Base-by-base conservation (phyloP, 2,329 filamentous ascomycete genomes). In the Sporothrix inflata region DNA sequence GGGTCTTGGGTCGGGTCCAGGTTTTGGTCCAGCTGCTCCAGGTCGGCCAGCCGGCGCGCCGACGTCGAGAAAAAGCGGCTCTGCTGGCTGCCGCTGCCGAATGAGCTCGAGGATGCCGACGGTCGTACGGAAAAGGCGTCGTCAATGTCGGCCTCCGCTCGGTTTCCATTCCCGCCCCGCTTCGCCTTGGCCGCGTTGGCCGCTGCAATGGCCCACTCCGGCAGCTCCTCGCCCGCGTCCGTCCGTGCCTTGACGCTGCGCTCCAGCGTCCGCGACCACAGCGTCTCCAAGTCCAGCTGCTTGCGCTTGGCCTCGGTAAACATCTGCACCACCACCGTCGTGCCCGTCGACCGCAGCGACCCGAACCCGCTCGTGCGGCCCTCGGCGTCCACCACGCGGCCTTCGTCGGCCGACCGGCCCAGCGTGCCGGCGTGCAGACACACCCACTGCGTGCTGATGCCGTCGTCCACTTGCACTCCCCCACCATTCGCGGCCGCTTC, bases 381-480 rank as follows among this genome's bases (percentile, higher is more conserved):
- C 14, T 82, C 81, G 19, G 83, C 82, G 24, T 85, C 84, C 49
- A 85, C 78, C 34, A 83, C 81, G 12, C 82, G 79, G 16, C 81
- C 78, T 74, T 88, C 85, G 9, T 79, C 78, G 19, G 79, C 77
- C 1, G 57, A 7, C n/a, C 85, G 84, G 57, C 91, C 88, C 0
- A 94, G 86, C 19, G 88, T 88, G 4, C 93, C 93, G 11, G 96
- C 87, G 79, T 97, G 97, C 74, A 98, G 92, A 81, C 96, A 99
- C 24, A 99, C 92, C 96, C 96, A 99, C 11, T 94, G 94, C 0
- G 95, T 98, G 14, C 92, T 91, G 69, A 97, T 92, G 2, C 94
- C 95, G 78, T 98, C 93, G 76, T 97, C 94, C 65, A 87, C 87
- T 16, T 86, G 86, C 12, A n/a, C 40, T 21, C 7, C 51, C 30